A percentile compares a stretch with the other conserved stretches of the same genome.
Evolutionary conservation across 192 early-diverging fungal genomes (phyloP).

Genomic region (Linnemannia zychae): DNA sequence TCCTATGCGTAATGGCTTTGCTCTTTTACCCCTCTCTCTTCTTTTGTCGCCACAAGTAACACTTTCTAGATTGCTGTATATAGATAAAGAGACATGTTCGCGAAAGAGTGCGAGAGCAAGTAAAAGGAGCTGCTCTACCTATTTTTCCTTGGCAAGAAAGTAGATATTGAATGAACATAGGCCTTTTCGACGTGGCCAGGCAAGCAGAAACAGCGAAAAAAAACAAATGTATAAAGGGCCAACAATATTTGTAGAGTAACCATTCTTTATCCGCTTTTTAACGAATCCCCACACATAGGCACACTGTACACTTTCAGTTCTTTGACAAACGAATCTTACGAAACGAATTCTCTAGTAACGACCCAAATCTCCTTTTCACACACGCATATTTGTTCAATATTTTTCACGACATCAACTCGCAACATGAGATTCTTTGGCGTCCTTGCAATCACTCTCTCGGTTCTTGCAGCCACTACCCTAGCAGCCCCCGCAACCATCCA

Average conservation of each 20-base stretch:
- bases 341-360: background rate
- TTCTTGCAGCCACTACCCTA: background rate
- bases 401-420: background rate
- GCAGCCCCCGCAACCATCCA: background rate
- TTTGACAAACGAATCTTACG: background rate
- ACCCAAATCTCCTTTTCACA: too few relatives aligned
- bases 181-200: too few relatives aligned
- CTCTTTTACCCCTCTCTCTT: too few relatives aligned
- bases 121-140: too few relatives aligned
- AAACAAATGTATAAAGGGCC: background rate
- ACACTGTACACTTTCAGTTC: background rate
- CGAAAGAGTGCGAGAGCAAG: too few relatives aligned
- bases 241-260: background rate
- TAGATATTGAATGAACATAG: too few relatives aligned
- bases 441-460: background rate
- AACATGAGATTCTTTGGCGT: constrained; percentile 1
- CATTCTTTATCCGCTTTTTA: background rate
- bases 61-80: too few relatives aligned
- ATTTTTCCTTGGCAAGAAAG: too few relatives aligned
- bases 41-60: too few relatives aligned
- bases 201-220: background rate
- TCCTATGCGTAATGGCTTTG: background rate
- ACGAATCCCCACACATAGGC: background rate
- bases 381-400: background rate
- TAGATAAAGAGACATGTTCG: too few relatives aligned